Percentiles rank a stretch among this genome's conserved stretches.
Conservation (phyloP, 2,329 filamentous ascomycete species). For the Chaetomium globosum region DNA sequence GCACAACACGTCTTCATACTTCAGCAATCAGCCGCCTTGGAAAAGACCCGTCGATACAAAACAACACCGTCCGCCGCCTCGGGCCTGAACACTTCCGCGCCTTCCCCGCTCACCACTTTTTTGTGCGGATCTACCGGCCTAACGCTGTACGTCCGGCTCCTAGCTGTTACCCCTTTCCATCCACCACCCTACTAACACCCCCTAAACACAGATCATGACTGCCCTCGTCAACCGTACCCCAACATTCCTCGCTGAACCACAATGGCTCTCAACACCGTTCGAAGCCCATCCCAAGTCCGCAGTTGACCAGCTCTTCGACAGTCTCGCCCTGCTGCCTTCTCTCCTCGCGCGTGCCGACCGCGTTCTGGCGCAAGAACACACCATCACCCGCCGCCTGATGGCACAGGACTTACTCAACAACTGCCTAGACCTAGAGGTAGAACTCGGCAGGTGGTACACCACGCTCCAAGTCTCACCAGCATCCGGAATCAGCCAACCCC, state of each 20-base stretch:
- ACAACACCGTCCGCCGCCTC: conserved; percentile 45
- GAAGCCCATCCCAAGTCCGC: conserved; percentile 53
- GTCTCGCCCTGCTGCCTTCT: conserved; percentile 51
- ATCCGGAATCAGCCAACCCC: not conserved
- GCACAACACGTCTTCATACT: conserved; percentile 50
- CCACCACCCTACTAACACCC: not conserved
- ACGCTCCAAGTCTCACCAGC: conserved; percentile 27
- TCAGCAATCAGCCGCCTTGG: conserved; percentile 44
- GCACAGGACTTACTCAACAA: conserved; percentile 53
- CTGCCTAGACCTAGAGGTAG: conserved; percentile 52
- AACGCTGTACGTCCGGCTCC: conserved; percentile 49
- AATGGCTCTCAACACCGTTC: conserved; percentile 59
- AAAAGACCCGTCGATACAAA: conserved; percentile 44
- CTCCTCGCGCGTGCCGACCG: conserved; percentile 52
- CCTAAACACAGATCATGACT: conserved; percentile 45
- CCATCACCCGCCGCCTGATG: conserved; percentile 47
- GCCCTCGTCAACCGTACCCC: conserved; percentile 54
- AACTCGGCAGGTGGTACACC: conserved; percentile 53
- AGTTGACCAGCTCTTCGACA: conserved; percentile 57
- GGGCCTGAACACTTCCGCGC: conserved; percentile 52
- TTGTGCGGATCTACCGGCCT: conserved; percentile 57
- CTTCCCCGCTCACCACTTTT: conserved; percentile 62
- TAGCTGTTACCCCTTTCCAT: not conserved
- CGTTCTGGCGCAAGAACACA: conserved; percentile 46
- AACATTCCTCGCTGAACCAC: conserved; percentile 54